Evolutionary conservation across 805 yeast species (phyloP), one percentile per base, ranked within the genome.

Genomic region (Candida ponderosae): DNA sequence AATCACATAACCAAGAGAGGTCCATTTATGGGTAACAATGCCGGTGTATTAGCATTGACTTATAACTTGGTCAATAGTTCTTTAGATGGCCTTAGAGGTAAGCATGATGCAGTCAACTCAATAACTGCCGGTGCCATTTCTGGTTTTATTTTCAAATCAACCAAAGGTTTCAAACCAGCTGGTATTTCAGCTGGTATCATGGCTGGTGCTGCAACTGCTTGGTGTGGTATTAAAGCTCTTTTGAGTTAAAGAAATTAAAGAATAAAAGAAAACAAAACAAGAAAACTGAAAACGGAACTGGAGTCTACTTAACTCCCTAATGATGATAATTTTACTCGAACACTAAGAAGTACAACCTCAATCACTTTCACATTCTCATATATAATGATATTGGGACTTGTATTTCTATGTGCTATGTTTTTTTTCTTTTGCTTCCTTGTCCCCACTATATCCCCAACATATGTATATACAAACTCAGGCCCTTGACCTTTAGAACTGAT

Each of bases 1-100:
- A 93, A 93, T 70, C 85, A 86, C 56, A 74, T 93, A 53, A 93
- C 98, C 30, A 83, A 87, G 56, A 79, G 96, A 60, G 98, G 98
- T 42, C 98, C 98, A 18, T 90, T 77, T 62, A 64, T 90, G 56
- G 98, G 97, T 50, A 93, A 93, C 68, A 79, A 82, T 37, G 95
- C 96, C 14, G 98, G 97, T 66, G 94, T 88, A 17, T 70, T 93
- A 49, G 96, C 97, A 18, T 64, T 93, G 51, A 74, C 83, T 46
- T 93, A 93, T 65, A 93, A 93, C 65, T 60, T 90, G 47, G 70
- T 86, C 48, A 89, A 88, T 62, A 76, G 93, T 21, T 57, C 81
- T 10, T 68, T 93, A 46, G 97, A 86, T 60, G 70, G 74, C 31
- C 56, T 80, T 38, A 81, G 97, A 65, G 97, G 95, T 37, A 76